A percentile compares a stretch with the other conserved stretches of the same genome.
Conservation (phyloP, 257 asterid genomes). For the Rubia yunnanensis region DNA sequence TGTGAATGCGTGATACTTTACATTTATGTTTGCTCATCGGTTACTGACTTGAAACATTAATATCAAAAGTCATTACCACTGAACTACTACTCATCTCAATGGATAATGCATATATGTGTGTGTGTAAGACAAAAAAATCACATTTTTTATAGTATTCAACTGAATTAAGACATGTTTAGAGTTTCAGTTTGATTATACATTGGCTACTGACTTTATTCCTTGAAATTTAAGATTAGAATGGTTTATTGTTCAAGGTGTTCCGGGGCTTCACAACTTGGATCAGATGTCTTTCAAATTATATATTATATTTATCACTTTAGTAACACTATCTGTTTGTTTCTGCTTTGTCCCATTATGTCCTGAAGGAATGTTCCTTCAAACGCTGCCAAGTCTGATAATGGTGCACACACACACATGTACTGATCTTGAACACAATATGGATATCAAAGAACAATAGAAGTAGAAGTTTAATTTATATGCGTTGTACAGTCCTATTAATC, state of each 20-base stretch:
- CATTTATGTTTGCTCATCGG: not conserved
- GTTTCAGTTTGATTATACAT: not conserved
- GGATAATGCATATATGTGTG: not conserved
- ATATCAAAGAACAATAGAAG: not conserved
- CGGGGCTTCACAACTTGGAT: not conserved
- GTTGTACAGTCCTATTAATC: not conserved
- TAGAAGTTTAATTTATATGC: not conserved
- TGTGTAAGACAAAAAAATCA: not conserved
- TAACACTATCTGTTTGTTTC: not conserved
- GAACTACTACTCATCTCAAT: not conserved
- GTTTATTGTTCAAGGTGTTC: not conserved
- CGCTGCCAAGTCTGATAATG: no score
- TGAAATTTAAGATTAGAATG: not conserved
- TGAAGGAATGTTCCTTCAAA: no score
- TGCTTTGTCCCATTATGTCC: no score
- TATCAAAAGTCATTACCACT: not conserved
- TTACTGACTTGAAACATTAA: not conserved
- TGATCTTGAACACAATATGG: not conserved
- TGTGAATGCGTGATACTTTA: not conserved
- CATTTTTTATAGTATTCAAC: not conserved
- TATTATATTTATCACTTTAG: not conserved
- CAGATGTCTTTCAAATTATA: not conserved
- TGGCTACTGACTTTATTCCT: not conserved
- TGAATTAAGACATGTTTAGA: not conserved
- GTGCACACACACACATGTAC: no score